A percentile compares a stretch with the other conserved stretches of the same genome.
Conservation (phyloP, 1,284 basidiomycete species). For the Pseudozyma hubeiensis region DNA sequence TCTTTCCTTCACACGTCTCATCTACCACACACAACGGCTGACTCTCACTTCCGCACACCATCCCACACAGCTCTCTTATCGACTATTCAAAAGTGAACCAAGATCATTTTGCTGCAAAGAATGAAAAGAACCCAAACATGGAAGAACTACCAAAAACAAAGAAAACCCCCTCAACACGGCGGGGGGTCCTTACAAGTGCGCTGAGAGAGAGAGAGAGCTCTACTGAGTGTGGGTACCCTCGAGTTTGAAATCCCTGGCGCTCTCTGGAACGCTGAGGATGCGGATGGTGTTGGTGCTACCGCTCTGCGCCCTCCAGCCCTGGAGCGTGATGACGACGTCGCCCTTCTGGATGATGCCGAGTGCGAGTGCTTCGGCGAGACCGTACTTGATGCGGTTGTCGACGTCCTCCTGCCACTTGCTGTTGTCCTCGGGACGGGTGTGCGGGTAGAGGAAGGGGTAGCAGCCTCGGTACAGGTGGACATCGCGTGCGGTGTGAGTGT, state of each 20-base stretch:
- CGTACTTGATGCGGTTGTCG: constrained; percentile 75
- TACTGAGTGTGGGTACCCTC: constrained; percentile 53
- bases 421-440: constrained; percentile 83
- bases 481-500: constrained; percentile 93
- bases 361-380: constrained; percentile 85
- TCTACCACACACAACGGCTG: no score
- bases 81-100: background rate
- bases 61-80: background rate
- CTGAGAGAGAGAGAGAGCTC: background rate
- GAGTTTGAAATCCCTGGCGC: constrained; percentile 62
- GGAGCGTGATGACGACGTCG: constrained; percentile 90
- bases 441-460: constrained; percentile 96
- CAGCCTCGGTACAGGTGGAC: constrained; percentile 96
- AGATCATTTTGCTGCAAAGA: constrained; percentile 10
- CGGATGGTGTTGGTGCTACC: constrained; percentile 77
- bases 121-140: constrained; percentile 26
- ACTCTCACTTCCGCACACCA: background rate
- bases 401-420: constrained; percentile 99
- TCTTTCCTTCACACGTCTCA: no score
- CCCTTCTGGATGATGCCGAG: constrained; percentile 91
- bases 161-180: background rate
- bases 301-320: constrained; percentile 98
- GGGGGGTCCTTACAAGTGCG: background rate
- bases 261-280: constrained; percentile 61
- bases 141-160: constrained; percentile 2